phyloP scores from a whole-genome alignment of 2,329 filamentous ascomycete genomes.

The Triangularia verruculosa region DNA sequence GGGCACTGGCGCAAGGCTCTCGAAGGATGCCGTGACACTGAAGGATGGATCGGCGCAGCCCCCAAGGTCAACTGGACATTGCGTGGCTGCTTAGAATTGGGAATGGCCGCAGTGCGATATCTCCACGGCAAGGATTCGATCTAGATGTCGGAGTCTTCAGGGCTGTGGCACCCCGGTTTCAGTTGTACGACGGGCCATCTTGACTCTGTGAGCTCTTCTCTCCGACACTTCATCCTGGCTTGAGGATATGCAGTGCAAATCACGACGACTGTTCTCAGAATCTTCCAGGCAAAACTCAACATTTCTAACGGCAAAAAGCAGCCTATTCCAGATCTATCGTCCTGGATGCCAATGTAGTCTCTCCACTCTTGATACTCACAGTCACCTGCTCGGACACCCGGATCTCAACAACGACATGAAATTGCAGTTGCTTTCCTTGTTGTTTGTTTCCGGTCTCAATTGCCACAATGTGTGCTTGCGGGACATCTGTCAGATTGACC shows the following conservation, averaged over 20 bases:
- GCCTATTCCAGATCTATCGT: constrained; percentile 11
- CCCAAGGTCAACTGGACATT: neutral
- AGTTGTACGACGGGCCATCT: no score
- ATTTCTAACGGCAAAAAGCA: neutral
- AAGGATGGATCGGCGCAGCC: neutral
- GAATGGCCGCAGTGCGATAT: neutral
- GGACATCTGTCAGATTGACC: constrained; percentile 27
- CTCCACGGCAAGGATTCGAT: neutral
- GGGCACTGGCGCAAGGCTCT: neutral
- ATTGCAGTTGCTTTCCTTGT: constrained; percentile 18
- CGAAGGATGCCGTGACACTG: neutral
- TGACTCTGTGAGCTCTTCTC: no score
- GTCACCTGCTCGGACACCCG: constrained; percentile 18
- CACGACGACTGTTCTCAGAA: neutral
- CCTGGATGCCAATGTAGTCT: constrained; percentile 9
- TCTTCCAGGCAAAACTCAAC: neutral
- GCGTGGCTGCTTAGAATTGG: neutral
- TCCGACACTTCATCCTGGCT: no score
- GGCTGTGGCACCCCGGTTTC: no score
- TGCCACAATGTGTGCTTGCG: constrained; percentile 10
- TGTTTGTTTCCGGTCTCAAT: constrained; percentile 12
- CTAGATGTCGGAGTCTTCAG: neutral
- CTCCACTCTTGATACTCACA: constrained; percentile 22
- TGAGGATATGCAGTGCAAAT: no score
- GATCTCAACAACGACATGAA: constrained; percentile 21